Evolutionary conservation across 139 green algal species (phyloP), one percentile per base, ranked within the genome.

Genomic region (Chloropicon primus): DNA sequence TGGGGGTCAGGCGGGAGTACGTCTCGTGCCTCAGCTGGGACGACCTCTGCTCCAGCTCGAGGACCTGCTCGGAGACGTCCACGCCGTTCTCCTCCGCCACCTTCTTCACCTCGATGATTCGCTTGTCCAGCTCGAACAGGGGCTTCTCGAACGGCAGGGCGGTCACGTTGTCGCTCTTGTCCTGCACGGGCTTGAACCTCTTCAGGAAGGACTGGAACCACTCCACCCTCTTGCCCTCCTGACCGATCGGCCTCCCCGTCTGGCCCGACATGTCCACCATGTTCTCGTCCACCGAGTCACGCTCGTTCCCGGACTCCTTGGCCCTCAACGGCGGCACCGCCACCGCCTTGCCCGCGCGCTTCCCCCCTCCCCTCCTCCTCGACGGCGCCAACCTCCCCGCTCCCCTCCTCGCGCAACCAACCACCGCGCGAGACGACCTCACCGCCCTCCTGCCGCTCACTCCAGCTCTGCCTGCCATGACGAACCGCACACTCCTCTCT

Each of bases 111-210:
- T 98, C 94, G 79, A 92, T 93, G 85, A 98, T 98, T 53, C 93
- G 86, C 83, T 97, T 95, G 82, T 98, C 93, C 72, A 98, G 87
- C 85, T 98, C 93, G 26, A 97, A 86, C 23, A 98, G 84, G 0
- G 92, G 92, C 85, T 96, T 97, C 85, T 98, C 94, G 86, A 98
- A 98, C 78, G 97, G 93, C 21, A 98, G 85, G 21, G 89, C 81
- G 2, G 80, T 76, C 23, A 76, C 24, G 74, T 89, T 94, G 29
- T 84, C 75, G 0, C 88, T 82, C 74, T 87, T 88, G 29, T 96
- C 88, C 5, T 82, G 90, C 0, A 93, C 82, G 1, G 92, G 92
- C 0, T 88, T 89, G 79, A 96, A 96, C n/a, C 85, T 84, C 0
- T 84, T 88, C 17, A 91, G 73, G 28, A 91, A 86, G 22, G 82